Evolutionary conservation across 2,329 filamentous ascomycete species (phyloP), one percentile per base, ranked within the genome.

Genomic region (Aspergillus transmontanensis): DNA sequence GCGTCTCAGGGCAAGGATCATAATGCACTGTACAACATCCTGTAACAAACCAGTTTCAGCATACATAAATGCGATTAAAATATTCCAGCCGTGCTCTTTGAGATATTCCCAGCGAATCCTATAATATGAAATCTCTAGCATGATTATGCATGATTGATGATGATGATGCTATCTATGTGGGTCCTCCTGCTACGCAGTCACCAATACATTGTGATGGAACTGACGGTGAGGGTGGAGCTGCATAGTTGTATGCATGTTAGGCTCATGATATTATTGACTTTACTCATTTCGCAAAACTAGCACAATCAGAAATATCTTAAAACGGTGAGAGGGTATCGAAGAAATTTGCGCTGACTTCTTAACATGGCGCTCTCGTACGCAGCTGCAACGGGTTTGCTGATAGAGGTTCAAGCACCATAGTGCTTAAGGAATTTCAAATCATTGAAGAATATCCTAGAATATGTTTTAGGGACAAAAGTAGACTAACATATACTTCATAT

Each of bases 201-300:
- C 48, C 28, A 54, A 58, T 54, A 50, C 60, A 58, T 34, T 46
- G 19, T 26, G 36, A n/a, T 39, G 6, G 56, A 48, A 58, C 16
- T 58, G 56, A 58, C 56, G 41, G 56, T 48, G 56, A 58, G 19
- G 6, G 19, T 50, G 46, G 46, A 50, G 46, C 14, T 32, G 46
- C 46, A 30, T 9, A 50, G 14, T n/a, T 30, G 12, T 50, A 50
- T 50, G 46, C 26, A 50, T 30, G 26, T 50, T n/a, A 16, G n/a
- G 12, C 23, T 48, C 45, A 14, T 48, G 45, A 14, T 48, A 28
- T 16, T 26, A 3, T 23, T 28, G 45, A 48, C 46, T 50, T 50
- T 34, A 32, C 19, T 28, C 16, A 26, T 30, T 50, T 28, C 26
- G 23, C 16, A 19, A 50, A 19, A 21, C 6, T n/a, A 30, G 16